Base-by-base conservation (phyloP, 2,329 filamentous ascomycete genomes). In the Plectosphaerella cucumerina region DNA sequence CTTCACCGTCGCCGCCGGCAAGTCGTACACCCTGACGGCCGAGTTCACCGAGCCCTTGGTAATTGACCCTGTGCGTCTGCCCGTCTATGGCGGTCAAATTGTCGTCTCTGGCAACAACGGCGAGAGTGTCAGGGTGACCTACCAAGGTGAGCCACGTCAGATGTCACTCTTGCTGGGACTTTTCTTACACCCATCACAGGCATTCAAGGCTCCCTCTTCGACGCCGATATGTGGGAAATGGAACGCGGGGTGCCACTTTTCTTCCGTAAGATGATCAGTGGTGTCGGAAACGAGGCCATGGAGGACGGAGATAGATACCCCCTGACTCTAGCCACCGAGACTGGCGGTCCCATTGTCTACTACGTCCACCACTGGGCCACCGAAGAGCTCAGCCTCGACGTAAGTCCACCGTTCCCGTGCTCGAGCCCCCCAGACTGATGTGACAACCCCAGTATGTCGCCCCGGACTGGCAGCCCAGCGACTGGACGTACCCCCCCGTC, bases 221-320 rank as follows among this genome's bases (percentile, higher is more conserved):
- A 20, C n/a, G 43, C 49, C 41, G 50, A 58, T 20, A 51, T 54
- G n/a, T 58, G 56, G 56, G 56, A 58, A 35, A 50, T 54, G 55
- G 35, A 47, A 8, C 56, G 56, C 23, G 56, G 54, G 5, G 46
- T 49, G 17, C 56, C 56, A 9, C 4, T 58, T 14, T 49, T 53
- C 20, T 43, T 58, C 15, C 74, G 70, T 41, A 62, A 31, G 26
- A 56, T 4, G 26, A 31, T 31, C 26, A 5, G 3, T 31, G 26
- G 26, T 3, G 26, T 31, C 70, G 55, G 9, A 35, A 41, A 74
- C 14, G 60, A 64, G 15, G 65, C 60, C 21, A 74, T 71, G 33
- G 46, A 26, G 18, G 18, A 49, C 8, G 35, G 56, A 15, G 31
- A 44, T 15, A 55, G 57, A 50, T 57, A 58, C 48, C 55, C 55